Percentiles rank a stretch among this genome's conserved stretches.
Conservation (phyloP, 192 early-diverging fungal species). For the Haplosporangium gracile region DNA sequence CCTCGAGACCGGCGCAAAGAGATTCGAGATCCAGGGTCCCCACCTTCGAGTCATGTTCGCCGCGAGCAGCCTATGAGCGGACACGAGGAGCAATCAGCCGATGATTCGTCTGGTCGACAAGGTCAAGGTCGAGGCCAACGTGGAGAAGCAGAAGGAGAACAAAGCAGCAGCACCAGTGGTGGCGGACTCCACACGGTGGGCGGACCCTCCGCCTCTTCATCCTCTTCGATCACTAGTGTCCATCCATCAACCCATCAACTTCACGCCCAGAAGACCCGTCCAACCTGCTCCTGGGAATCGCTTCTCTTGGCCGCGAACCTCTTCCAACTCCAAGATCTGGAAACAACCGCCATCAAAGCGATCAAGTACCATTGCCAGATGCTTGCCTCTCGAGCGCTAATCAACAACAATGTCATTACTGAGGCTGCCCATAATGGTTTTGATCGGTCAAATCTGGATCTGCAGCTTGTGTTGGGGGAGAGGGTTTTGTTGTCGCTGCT, state of each 20-base stretch:
- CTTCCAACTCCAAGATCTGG: not conserved
- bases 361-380: slow-evolving; percentile 28
- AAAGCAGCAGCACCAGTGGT: not conserved
- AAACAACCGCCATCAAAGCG: slow-evolving; percentile 10
- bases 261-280: not conserved
- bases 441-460: slow-evolving; percentile 14
- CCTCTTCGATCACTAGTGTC: not conserved
- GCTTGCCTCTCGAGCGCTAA: not conserved
- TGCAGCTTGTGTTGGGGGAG: slow-evolving; percentile 33
- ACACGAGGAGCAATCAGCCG: not conserved
- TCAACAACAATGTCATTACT: slow-evolving; percentile 1
- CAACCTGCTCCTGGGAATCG: slow-evolving; percentile 32
- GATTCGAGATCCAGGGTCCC: not conserved
- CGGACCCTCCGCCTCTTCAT: too few species aligned
- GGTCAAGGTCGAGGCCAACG: not conserved
- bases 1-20: not conserved
- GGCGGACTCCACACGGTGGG: too few species aligned
- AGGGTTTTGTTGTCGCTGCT: slow-evolving; percentile 13
- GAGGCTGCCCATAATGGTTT: slow-evolving; percentile 18
- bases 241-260: not conserved
- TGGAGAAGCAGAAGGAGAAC: too few species aligned
- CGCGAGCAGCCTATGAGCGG: not conserved
- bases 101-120: not conserved
- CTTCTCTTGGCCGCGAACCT: not conserved
- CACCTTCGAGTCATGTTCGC: not conserved